Evolutionary conservation across 192 early-diverging fungal species (phyloP), one percentile per base, ranked within the genome.

Genomic region (Rhizoclosmatium sp.): DNA sequence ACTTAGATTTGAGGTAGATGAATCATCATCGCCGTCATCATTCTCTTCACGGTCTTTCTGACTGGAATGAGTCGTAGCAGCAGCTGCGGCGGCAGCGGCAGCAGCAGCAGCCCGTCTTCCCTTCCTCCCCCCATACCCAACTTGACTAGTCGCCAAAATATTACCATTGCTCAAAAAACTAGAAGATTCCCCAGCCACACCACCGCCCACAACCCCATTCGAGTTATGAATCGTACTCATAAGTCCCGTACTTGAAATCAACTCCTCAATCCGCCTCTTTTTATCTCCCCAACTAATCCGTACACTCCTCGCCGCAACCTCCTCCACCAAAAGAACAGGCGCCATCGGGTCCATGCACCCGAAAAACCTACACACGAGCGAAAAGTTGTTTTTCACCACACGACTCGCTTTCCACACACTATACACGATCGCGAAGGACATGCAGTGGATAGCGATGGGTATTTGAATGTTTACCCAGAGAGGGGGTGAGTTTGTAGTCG

Each of bases 401-500:
- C 69, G 77, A 5, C 47, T 31, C 66, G 62, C 31, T 49, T 70
- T 82, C 76, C 78, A 86, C 4, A 73, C 39, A 45, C 66, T 44
- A 58, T 80, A 86, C n/a, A 68, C 59, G 19, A 72, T n/a, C 3
- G 76, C 84, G 47, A 81, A 80, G 1, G 65, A 68, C 4, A 76
- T 67, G 68, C 85, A 86, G 70, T 86, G 84, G 1, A 82, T 84
- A 5, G 84, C 85, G 42, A 86, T 59, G 2, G 82, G 81, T 45
- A 65, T 23, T 71, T 85, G 40, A 42, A 82, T 54, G 5, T 0
- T 7, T 7, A 54, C 16, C 51, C 51, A 54, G 9, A 7, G 16
- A 7, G 5, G 51, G 5, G 51, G 5, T 54, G 51, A 16, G 51
- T 16, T 16, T 54, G 51, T 54, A 12, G 51, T 54, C 51, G 16